A percentile compares a stretch with the other conserved stretches of the same genome.
Evolutionary conservation across 768 basidiomycete genomes (phyloP).

Genomic region (Tricholoma bakamatsutake): DNA sequence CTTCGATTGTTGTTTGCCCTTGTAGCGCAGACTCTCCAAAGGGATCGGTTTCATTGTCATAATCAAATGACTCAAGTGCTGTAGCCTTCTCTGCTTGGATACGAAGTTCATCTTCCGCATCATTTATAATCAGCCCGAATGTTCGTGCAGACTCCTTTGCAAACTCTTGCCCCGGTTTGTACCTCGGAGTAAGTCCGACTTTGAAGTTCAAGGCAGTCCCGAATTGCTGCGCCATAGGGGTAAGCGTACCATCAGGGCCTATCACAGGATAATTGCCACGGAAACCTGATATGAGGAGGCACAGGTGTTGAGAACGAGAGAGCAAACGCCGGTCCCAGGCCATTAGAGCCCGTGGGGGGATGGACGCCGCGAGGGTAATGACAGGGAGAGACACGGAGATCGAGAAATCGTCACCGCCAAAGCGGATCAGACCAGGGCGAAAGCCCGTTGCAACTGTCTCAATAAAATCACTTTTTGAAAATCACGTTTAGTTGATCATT

Average conservation of each 20-base stretch:
- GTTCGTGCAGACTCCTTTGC: constrained; percentile 43
- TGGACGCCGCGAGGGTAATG: constrained; percentile 41
- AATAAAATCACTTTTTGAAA: constrained; percentile 45
- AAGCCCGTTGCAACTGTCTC: constrained; percentile 53
- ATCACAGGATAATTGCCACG: constrained; percentile 49
- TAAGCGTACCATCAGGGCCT: constrained; percentile 35
- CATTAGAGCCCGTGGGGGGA: constrained; percentile 61
- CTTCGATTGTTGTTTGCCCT: constrained; percentile 15
- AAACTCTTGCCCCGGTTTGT: constrained; percentile 53
- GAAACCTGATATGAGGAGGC: constrained; percentile 58
- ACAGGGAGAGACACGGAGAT: constrained; percentile 55
- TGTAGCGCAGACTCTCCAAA: constrained; percentile 5
- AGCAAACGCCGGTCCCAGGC: constrained; percentile 70
- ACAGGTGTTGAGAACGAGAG: constrained; percentile 49
- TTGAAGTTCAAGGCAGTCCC: constrained; percentile 43
- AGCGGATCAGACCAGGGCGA: constrained; percentile 52
- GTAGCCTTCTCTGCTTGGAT: constrained; percentile 27
- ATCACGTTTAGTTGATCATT: background rate
- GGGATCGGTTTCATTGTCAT: constrained; percentile 17
- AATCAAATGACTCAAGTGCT: constrained; percentile 22
- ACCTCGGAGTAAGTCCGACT: constrained; percentile 52
- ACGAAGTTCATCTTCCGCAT: constrained; percentile 35
- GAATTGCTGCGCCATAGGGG: constrained; percentile 25
- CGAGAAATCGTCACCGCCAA: constrained; percentile 44
- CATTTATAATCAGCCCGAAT: constrained; percentile 41